Conservation (phyloP, 2,329 filamentous ascomycete species). For the Dactylellina haptotyla region DNA sequence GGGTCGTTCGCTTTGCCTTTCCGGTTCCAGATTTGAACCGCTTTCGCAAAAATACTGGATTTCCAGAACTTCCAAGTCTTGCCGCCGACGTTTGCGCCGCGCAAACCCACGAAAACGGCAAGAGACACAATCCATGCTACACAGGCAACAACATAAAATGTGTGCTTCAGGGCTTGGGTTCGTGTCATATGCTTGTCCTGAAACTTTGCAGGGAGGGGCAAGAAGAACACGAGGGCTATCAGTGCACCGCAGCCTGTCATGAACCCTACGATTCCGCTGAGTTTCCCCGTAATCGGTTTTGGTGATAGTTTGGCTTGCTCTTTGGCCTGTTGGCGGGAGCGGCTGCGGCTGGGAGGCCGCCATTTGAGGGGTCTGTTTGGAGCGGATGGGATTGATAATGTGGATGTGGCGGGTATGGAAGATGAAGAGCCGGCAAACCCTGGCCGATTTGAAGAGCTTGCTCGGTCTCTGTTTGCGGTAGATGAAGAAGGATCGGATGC, state of each 20-base stretch:
- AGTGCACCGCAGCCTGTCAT: conserved; percentile 93
- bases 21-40: conserved; percentile 7
- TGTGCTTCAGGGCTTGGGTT: conserved; percentile 78
- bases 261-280: conserved; percentile 89
- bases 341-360: conserved; percentile 45
- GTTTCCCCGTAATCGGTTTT: conserved; percentile 66
- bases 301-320: conserved; percentile 55
- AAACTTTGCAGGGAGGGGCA: conserved; percentile 86
- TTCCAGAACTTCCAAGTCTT: conserved; percentile 43
- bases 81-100: conserved; percentile 45
- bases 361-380: conserved; percentile 25
- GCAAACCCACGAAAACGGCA: conserved; percentile 82
- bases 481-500: conserved; percentile 35
- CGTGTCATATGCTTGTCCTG: conserved; percentile 76
- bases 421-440: conserved; percentile 26
- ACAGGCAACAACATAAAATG: conserved; percentile 84
- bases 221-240: conserved; percentile 80
- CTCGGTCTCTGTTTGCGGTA: conserved; percentile 31
- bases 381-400: conserved; percentile 8
- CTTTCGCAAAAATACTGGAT: not conserved
- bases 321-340: conserved; percentile 44
- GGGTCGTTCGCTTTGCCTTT: not conserved
- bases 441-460: conserved; percentile 24
- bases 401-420: conserved; percentile 30
- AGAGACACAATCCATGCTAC: conserved; percentile 77